Evolutionary conservation across 1,139 yeast species (phyloP).

Genomic region (Yamadazyma taylorii): DNA sequence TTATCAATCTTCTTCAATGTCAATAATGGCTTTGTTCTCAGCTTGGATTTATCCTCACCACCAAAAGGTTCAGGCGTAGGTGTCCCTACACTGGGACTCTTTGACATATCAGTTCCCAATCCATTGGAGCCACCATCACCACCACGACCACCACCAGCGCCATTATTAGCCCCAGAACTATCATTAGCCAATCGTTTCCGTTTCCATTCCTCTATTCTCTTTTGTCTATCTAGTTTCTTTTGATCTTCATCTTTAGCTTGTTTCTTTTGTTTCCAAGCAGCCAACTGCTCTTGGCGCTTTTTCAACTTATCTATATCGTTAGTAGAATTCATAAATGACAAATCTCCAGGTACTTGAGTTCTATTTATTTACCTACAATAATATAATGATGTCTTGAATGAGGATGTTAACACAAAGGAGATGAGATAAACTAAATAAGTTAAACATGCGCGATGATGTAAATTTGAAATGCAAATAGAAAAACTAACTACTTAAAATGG

Average conservation of each 20-base stretch:
- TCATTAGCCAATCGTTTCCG: constrained; percentile 19
- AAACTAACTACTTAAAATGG: too few species aligned
- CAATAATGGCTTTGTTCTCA: constrained; percentile 8
- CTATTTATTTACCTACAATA: background rate
- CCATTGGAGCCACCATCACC: background rate
- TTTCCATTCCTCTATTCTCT: constrained; percentile 45
- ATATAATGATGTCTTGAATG: too few species aligned
- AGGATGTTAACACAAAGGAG: too few species aligned
- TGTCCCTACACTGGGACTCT: background rate
- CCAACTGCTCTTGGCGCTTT: constrained; percentile 38
- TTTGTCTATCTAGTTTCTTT: constrained; percentile 23
- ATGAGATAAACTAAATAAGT: background rate
- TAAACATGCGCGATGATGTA: background rate
- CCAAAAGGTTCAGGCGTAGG: background rate
- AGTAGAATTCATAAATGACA: constrained; percentile 13
- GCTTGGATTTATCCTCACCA: constrained; percentile 2
- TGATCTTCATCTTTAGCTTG: constrained; percentile 20
- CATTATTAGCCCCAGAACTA: background rate
- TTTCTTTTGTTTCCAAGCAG: constrained; percentile 43
- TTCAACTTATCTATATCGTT: constrained; percentile 33
- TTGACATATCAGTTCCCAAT: too few species aligned
- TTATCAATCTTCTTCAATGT: constrained; percentile 8
- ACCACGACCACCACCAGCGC: background rate
- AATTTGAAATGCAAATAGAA: too few species aligned
- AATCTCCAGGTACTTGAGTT: background rate